Evolutionary conservation across 2,329 filamentous ascomycete species (phyloP).

Genomic region (Penicillium sp.): DNA sequence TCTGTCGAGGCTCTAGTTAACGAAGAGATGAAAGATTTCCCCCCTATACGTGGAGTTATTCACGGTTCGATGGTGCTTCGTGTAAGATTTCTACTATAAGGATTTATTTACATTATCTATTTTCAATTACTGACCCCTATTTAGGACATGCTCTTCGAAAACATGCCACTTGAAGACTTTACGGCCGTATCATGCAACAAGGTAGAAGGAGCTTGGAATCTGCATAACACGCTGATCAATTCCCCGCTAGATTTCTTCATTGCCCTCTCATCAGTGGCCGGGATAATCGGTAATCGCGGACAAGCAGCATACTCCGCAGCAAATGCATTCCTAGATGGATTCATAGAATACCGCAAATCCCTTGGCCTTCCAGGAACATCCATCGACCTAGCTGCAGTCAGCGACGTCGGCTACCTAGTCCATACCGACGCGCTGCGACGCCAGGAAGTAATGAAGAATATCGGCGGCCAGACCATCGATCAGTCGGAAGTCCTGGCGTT

Average conservation of each 20-base stretch:
- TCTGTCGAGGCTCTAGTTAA: slow-evolving; percentile 31
- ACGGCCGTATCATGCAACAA: slow-evolving; percentile 16
- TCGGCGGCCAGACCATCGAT: slow-evolving; percentile 21
- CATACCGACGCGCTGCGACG: slow-evolving; percentile 19
- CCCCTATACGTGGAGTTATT: slow-evolving; percentile 45
- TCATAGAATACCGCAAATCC: slow-evolving; percentile 26
- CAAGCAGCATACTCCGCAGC: slow-evolving; percentile 30
- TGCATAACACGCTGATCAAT: slow-evolving; percentile 25
- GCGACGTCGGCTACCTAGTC: slow-evolving; percentile 25
- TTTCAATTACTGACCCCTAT: neutral
- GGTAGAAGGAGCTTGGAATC: slow-evolving; percentile 30
- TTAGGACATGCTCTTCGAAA: slow-evolving; percentile 33
- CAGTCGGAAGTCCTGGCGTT: slow-evolving; percentile 57
- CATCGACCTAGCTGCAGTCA: slow-evolving; percentile 30
- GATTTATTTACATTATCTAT: neutral
- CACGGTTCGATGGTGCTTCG: slow-evolving; percentile 49
- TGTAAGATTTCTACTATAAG: slow-evolving; percentile 16
- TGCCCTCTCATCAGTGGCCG: slow-evolving; percentile 28
- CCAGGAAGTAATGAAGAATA: slow-evolving; percentile 27
- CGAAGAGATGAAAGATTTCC: slow-evolving; percentile 22
- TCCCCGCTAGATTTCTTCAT: slow-evolving; percentile 29
- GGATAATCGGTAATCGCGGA: slow-evolving; percentile 28
- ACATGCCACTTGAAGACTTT: slow-evolving; percentile 30
- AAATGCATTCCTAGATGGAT: slow-evolving; percentile 28
- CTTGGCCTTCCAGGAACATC: slow-evolving; percentile 27